Percentiles rank a stretch among this genome's conserved stretches.
phyloP scores from a whole-genome alignment of 1,284 basidiomycete genomes.

The Ceratobasidium sp. region DNA sequence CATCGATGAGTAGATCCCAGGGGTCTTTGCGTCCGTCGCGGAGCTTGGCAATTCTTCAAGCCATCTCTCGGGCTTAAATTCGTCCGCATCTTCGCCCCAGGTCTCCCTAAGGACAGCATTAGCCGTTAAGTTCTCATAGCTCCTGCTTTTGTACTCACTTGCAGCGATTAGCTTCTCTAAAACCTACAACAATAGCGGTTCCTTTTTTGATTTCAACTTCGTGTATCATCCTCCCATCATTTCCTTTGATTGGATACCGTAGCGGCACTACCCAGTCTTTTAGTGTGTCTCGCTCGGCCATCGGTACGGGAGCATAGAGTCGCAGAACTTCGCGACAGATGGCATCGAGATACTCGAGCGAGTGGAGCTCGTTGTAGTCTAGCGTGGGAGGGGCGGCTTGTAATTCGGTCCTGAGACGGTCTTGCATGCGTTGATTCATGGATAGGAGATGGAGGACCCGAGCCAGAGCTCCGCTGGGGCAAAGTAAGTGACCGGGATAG shows the following conservation, averaged over 20 bases:
- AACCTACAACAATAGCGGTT: neutral
- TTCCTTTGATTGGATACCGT: conserved; percentile 5
- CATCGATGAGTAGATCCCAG: conserved; percentile 31
- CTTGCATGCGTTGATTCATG: neutral
- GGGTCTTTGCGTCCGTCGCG: neutral
- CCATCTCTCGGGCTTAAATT: conserved; percentile 18
- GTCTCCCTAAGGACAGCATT: conserved; percentile 9
- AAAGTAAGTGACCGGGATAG: no score
- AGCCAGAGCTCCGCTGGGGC: conserved; percentile 9
- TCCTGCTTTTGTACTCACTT: neutral
- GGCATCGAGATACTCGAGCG: conserved; percentile 21
- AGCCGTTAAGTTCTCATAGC: neutral
- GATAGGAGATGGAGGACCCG: conserved; percentile 15
- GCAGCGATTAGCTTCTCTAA: conserved; percentile 14
- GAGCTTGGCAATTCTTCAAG: neutral
- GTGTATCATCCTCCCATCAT: neutral
- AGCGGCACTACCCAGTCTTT: conserved; percentile 16
- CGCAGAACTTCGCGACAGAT: conserved; percentile 17
- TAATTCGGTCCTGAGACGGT: conserved; percentile 11
- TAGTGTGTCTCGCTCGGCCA: neutral
- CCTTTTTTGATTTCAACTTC: conserved; percentile 21
- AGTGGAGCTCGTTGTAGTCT: conserved; percentile 16
- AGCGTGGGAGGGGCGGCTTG: neutral
- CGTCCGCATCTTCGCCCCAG: conserved; percentile 31
- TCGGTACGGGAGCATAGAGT: conserved; percentile 6